A percentile compares a stretch with the other conserved stretches of the same genome.
These are phyloP conservation scores for Leccinum variicolor DNA, from an alignment of 768 basidiomycete species.

Conservation along the genomic window DNA sequence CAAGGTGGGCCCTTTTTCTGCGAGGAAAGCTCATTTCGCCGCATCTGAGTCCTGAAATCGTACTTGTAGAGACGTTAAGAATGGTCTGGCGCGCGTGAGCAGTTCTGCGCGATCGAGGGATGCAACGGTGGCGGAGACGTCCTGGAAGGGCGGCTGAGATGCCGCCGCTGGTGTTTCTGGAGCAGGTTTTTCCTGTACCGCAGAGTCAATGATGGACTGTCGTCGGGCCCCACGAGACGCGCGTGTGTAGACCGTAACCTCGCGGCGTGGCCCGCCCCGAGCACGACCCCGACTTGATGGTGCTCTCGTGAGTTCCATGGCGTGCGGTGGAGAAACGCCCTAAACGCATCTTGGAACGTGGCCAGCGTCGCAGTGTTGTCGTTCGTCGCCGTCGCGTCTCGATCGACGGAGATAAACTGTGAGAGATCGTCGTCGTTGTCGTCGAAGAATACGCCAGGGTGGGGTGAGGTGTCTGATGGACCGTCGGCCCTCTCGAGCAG, in stretches of 20 bases:
- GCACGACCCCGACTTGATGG: background rate
- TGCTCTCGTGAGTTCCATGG: slow-evolving; percentile 19
- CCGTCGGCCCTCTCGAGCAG: slow-evolving; percentile 35
- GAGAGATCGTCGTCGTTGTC: slow-evolving; percentile 11
- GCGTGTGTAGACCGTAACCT: slow-evolving; percentile 14
- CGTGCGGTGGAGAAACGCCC: slow-evolving; percentile 22
- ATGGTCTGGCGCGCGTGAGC: slow-evolving; percentile 54
- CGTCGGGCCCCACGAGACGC: slow-evolving; percentile 24
- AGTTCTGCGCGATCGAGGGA: slow-evolving; percentile 46
- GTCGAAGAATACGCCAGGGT: slow-evolving; percentile 11
- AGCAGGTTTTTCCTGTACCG: background rate
- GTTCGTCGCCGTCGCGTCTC: slow-evolving; percentile 4
- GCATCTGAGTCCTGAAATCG: slow-evolving; percentile 50
- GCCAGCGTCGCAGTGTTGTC: slow-evolving; percentile 24
- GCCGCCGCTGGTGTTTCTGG: background rate
- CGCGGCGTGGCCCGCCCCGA: slow-evolving; percentile 4
- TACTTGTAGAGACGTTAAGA: slow-evolving; percentile 65
- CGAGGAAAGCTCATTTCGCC: slow-evolving; percentile 58
- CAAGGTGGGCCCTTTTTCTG: slow-evolving; percentile 66
- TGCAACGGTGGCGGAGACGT: background rate
- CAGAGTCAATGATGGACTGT: background rate
- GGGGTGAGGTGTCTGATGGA: slow-evolving; percentile 4
- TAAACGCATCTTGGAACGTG: slow-evolving; percentile 29
- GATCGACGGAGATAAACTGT: slow-evolving; percentile 13
- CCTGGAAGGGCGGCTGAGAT: slow-evolving; percentile 1